A percentile compares a stretch with the other conserved stretches of the same genome.
These are phyloP conservation scores for Pyrus hybrid DNA, from an alignment of 331 rosid species.

Conservation along the genomic window DNA sequence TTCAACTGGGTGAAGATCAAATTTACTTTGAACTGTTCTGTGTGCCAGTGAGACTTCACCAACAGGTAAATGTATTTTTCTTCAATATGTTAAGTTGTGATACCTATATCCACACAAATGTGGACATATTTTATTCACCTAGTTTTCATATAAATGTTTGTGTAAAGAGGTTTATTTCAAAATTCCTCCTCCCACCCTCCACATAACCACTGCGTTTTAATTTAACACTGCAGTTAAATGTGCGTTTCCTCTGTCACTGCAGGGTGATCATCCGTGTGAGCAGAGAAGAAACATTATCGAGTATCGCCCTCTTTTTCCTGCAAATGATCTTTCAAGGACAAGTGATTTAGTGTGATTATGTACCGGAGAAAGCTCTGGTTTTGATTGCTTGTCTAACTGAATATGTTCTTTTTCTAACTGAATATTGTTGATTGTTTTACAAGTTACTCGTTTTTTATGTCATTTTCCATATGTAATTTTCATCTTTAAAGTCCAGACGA, in stretches of 20 bases:
- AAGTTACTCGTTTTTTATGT: not conserved
- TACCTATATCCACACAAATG: not conserved
- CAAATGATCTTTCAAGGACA: constrained; percentile 70
- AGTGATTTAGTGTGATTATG: constrained; percentile 19
- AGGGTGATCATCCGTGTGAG: constrained; percentile 91
- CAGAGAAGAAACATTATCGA: constrained; percentile 72
- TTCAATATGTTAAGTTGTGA: not conserved
- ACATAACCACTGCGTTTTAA: not conserved
- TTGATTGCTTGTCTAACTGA: not conserved
- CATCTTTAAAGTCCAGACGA: no score
- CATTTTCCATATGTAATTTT: no score
- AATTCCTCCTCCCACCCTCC: not conserved
- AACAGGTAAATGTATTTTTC: not conserved
- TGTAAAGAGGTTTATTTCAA: not conserved
- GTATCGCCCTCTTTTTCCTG: constrained; percentile 70
- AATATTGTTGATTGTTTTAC: no score
- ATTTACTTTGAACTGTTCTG: constrained; percentile 7
- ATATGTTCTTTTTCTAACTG: not conserved
- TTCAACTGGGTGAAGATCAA: not conserved
- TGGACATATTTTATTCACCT: not conserved
- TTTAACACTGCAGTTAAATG: not conserved
- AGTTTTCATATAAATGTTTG: not conserved
- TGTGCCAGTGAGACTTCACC: no score
- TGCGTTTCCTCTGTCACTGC: not conserved
- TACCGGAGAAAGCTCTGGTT: constrained; percentile 8